A percentile compares a stretch with the other conserved stretches of the same genome.
Conservation (phyloP, 192 early-diverging fungal genomes). For the Coemansia sp. region DNA sequence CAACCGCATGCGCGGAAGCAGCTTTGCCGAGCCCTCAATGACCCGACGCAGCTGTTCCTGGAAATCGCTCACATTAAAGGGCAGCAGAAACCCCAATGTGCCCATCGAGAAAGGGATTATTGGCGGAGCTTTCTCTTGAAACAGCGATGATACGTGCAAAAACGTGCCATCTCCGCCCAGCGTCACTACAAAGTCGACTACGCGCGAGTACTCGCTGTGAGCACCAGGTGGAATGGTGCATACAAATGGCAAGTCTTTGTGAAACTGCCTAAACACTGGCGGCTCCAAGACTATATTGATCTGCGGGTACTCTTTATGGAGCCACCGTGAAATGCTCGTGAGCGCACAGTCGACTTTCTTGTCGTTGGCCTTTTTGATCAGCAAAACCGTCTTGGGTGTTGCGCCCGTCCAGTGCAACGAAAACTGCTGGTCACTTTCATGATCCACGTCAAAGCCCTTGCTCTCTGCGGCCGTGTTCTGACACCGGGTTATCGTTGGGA, state of each 20-base stretch:
- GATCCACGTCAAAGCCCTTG: constrained; percentile 6
- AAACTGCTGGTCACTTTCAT: constrained; percentile 31
- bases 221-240: constrained; percentile 31
- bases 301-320: constrained; percentile 61
- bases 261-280: constrained; percentile 58
- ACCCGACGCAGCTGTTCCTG: constrained; percentile 58
- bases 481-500: constrained; percentile 21
- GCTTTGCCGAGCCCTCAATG: constrained; percentile 61
- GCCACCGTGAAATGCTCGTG: constrained; percentile 67
- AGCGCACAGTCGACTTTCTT: constrained; percentile 63
- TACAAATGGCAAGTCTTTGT: constrained; percentile 21
- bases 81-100: constrained; percentile 86
- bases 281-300: constrained; percentile 73
- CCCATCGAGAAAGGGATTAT: constrained; percentile 94
- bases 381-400: constrained; percentile 67
- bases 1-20: constrained; percentile 79
- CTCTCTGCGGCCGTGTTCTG: neutral
- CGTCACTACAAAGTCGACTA: constrained; percentile 85
- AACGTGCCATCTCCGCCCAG: constrained; percentile 92
- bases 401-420: constrained; percentile 26
- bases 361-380: constrained; percentile 81
- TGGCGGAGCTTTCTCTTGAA: constrained; percentile 35
- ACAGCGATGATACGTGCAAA: constrained; percentile 26
- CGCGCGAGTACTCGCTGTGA: constrained; percentile 61
- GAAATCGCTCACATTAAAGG: constrained; percentile 73